Conservation (phyloP, 257 asterid species). For the Eustoma russellianum region DNA sequence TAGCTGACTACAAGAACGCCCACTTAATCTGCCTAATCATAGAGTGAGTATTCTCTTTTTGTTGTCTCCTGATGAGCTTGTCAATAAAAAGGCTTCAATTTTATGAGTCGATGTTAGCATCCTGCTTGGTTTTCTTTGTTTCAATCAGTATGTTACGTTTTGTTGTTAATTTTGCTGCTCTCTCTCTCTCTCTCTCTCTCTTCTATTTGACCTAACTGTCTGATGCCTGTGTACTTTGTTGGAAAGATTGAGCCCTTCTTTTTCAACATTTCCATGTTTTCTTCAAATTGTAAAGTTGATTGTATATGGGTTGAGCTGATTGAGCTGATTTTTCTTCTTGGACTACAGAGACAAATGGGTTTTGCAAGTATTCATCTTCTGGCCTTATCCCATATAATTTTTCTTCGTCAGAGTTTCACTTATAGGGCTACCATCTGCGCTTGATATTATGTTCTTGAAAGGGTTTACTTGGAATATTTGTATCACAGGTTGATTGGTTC, state of each 20-base stretch:
- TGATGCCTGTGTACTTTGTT: background rate
- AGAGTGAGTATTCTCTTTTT: conserved; percentile 22
- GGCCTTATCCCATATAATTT: background rate
- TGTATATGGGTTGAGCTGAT: conserved; percentile 7
- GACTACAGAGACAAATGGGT: background rate
- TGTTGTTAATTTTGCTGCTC: conserved; percentile 1
- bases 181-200: background rate
- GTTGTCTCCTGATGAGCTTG: background rate
- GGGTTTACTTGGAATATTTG: background rate
- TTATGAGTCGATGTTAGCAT: conserved; percentile 9
- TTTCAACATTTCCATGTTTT: conserved; percentile 1
- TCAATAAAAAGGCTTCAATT: background rate
- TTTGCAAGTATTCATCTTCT: background rate
- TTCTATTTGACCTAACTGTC: conserved; percentile 11
- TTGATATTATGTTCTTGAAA: background rate
- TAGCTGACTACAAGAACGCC: conserved; percentile 17
- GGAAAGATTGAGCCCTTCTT: conserved; percentile 18
- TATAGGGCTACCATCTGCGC: conserved; percentile 12
- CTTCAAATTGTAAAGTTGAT: conserved; percentile 2
- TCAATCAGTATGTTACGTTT: background rate
- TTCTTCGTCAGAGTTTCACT: background rate
- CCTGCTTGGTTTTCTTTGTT: background rate
- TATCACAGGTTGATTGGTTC: background rate
- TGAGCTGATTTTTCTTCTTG: conserved; percentile 3
- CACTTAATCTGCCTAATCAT: conserved; percentile 15